These are phyloP conservation scores for Solidago caesia DNA, from an alignment of 129 eudicot genomes.

Conservation along the genomic window DNA sequence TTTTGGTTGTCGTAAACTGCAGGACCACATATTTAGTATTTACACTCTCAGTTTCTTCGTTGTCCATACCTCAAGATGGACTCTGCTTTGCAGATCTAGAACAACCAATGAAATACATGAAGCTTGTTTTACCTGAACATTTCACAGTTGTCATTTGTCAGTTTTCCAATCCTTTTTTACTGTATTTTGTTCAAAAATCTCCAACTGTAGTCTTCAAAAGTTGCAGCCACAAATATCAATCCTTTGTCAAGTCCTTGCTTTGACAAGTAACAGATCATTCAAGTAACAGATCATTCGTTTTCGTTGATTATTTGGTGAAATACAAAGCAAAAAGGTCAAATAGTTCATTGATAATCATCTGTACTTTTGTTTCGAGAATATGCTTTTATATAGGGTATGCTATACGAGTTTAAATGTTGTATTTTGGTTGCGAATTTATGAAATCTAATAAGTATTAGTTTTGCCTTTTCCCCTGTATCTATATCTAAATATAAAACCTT, in stretches of 20 bases:
- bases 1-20: conserved; percentile 10
- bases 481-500: no score
- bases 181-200: neutral
- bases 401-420: neutral
- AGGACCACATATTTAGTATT: conserved; percentile 28
- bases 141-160: conserved; percentile 17
- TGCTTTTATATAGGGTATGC: neutral
- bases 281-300: neutral
- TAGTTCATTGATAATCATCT: neutral
- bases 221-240: neutral
- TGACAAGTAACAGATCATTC: no score
- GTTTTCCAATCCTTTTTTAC: neutral
- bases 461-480: neutral
- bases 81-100: conserved; percentile 31
- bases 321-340: neutral
- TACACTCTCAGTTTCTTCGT: conserved; percentile 19
- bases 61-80: conserved; percentile 26
- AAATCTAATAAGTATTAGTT: neutral
- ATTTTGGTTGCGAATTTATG: neutral
- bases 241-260: no score
- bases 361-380: neutral
- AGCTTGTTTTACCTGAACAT: conserved; percentile 9
- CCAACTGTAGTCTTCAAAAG: neutral
- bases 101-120: conserved; percentile 19
- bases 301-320: neutral